Conservation (phyloP, 23 red algal genomes). For the Agarophyton chilense region DNA sequence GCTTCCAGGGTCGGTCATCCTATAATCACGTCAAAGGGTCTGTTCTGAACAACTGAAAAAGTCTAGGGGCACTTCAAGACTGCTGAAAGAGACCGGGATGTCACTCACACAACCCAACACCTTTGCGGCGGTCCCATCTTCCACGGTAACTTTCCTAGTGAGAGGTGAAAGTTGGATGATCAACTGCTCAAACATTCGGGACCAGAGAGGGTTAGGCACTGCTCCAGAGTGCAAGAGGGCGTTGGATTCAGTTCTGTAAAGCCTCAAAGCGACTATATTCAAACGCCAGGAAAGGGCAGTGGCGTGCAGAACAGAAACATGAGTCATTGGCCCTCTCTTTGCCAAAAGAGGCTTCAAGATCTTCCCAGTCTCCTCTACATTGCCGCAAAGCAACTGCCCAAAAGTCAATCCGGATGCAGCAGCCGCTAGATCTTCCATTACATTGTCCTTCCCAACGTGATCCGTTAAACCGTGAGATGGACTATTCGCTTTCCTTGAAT, state of each 20-base stretch:
- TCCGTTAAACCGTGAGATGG: neutral
- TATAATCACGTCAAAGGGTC: neutral
- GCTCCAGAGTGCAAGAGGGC: neutral
- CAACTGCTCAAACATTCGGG: too few species aligned
- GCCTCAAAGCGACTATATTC: neutral
- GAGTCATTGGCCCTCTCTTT: neutral
- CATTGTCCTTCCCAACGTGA: neutral
- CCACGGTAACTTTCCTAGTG: neutral
- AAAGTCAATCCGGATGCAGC: neutral
- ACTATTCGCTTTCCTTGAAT: neutral
- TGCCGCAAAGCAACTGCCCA: neutral
- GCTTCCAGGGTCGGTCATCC: too few species aligned
- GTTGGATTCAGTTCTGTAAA: neutral
- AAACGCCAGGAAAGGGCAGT: neutral
- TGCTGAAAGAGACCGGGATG: neutral
- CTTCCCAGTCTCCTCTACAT: neutral
- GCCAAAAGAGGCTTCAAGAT: neutral
- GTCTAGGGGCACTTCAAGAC: neutral
- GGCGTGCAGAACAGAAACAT: neutral
- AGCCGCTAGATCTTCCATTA: neutral
- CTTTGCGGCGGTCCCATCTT: neutral
- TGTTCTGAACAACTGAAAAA: neutral
- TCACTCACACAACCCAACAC: neutral
- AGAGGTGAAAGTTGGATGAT: too few species aligned
- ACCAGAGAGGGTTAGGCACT: too few species aligned